Percentiles rank a stretch among this genome's conserved stretches.
phyloP scores from a whole-genome alignment of 1,284 basidiomycete genomes.

The Neolentinus lepideus region DNA sequence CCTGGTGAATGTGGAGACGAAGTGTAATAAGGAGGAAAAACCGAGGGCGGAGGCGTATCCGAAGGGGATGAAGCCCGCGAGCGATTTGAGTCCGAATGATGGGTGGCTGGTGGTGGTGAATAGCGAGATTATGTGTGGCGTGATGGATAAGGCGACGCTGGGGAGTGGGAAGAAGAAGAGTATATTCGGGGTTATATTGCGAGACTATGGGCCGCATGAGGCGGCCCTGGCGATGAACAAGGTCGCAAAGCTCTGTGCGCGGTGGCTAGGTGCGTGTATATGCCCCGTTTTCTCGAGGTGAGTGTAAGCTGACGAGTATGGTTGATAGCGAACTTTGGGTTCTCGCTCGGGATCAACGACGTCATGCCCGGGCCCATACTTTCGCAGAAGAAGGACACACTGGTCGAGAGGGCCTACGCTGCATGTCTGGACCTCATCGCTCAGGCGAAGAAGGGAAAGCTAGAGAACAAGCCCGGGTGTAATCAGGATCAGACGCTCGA shows the following conservation, averaged over 20 bases:
- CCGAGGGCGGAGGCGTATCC: constrained; percentile 61
- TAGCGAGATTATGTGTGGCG: constrained; percentile 98
- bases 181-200: constrained; percentile 95
- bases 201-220: constrained; percentile 95
- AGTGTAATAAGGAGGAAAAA: constrained; percentile 92
- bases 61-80: constrained; percentile 47
- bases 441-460: constrained; percentile 84
- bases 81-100: constrained; percentile 95
- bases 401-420: constrained; percentile 87
- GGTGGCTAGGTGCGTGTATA: constrained; percentile 73
- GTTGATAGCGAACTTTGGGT: constrained; percentile 84
- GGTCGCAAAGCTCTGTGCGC: constrained; percentile 91
- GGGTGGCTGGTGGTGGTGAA: constrained; percentile 98
- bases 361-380: constrained; percentile 92
- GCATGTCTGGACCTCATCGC: constrained; percentile 86
- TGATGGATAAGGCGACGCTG: constrained; percentile 98
- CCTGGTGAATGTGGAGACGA: constrained; percentile 92
- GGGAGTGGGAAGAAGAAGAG: constrained; percentile 99
- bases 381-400: constrained; percentile 74
- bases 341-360: constrained; percentile 98
- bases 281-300: not conserved
- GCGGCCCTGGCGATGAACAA: constrained; percentile 96
- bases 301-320: too few relatives aligned
- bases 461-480: constrained; percentile 96
- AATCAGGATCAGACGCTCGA: constrained; percentile 97